A percentile compares a stretch with the other conserved stretches of the same genome.
Conservation (phyloP, 1,284 basidiomycete genomes). For the Leccinum cinnamomeum region DNA sequence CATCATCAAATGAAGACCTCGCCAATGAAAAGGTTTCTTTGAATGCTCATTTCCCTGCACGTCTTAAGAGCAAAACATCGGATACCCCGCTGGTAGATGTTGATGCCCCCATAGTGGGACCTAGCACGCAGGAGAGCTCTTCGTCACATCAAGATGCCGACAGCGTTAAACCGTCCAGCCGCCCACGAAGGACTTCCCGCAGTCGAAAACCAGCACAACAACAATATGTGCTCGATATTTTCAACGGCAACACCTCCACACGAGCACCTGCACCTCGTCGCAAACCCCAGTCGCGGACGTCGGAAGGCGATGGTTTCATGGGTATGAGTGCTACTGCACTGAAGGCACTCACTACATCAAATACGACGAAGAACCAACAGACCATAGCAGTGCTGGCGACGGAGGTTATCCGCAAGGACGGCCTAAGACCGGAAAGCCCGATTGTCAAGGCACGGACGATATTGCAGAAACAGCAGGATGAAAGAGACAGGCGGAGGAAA, state of each 20-base stretch:
- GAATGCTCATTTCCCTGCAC: background rate
- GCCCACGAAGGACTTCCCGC: constrained; percentile 52
- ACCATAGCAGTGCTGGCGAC: constrained; percentile 50
- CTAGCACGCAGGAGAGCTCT: background rate
- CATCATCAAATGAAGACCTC: constrained; percentile 22
- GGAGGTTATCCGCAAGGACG: constrained; percentile 68
- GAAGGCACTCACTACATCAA: constrained; percentile 64
- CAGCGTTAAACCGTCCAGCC: constrained; percentile 12
- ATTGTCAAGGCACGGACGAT: constrained; percentile 71
- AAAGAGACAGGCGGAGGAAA: constrained; percentile 57
- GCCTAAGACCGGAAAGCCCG: constrained; percentile 76
- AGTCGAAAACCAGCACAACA: constrained; percentile 44
- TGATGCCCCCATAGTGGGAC: background rate
- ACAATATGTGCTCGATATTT: constrained; percentile 42
- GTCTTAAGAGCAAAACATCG: constrained; percentile 2
- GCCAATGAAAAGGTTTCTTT: constrained; percentile 4
- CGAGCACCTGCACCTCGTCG: constrained; percentile 42
- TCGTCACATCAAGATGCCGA: constrained; percentile 9
- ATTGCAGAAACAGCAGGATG: constrained; percentile 69
- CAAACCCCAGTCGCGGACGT: constrained; percentile 34
- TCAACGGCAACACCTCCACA: constrained; percentile 34
- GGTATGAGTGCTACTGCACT: constrained; percentile 67
- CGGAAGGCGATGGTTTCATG: constrained; percentile 48
- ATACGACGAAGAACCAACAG: constrained; percentile 69
- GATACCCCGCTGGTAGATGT: constrained; percentile 3